Conservation (phyloP, 163 green algal genomes). For the Scenedesmus sp. region DNA sequence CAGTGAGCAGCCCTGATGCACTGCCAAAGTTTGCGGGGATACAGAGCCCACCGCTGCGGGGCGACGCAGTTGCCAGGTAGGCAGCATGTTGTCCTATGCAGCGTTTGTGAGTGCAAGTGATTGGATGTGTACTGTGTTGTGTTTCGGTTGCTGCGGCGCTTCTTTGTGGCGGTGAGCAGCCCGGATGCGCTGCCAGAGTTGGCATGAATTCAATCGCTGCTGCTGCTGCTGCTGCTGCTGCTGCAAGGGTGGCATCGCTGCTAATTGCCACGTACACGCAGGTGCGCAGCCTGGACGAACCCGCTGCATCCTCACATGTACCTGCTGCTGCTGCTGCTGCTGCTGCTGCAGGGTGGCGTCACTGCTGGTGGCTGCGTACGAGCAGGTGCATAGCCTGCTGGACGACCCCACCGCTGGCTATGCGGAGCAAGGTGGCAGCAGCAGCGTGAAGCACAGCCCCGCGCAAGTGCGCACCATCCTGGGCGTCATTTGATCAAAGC, state of each 20-base stretch:
- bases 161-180: constrained; percentile 82
- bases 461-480: constrained; percentile 82
- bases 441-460: constrained; percentile 75
- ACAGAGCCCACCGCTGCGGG: constrained; percentile 60
- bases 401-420: constrained; percentile 77
- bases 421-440: constrained; percentile 59
- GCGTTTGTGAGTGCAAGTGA: too few relatives aligned
- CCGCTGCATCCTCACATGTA: too few relatives aligned
- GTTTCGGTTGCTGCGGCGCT: constrained; percentile 64
- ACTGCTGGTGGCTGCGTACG: constrained; percentile 74
- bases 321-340: neutral
- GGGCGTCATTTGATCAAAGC: constrained; percentile 56
- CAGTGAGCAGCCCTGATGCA: constrained; percentile 75
- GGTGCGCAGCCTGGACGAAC: constrained; percentile 43
- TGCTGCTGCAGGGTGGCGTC: constrained; percentile 58
- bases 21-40: constrained; percentile 90
- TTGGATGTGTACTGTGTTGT: too few relatives aligned
- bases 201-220: constrained; percentile 72
- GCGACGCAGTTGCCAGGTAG: constrained; percentile 34
- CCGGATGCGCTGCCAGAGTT: constrained; percentile 90
- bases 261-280: constrained; percentile 74
- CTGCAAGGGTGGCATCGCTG: constrained; percentile 53
- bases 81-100: too few relatives aligned
- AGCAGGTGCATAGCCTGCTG: constrained; percentile 74
- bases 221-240: constrained; percentile 9